phyloP scores from a whole-genome alignment of 2,329 filamentous ascomycete genomes.

The Ploettnerulaceae sp. region DNA sequence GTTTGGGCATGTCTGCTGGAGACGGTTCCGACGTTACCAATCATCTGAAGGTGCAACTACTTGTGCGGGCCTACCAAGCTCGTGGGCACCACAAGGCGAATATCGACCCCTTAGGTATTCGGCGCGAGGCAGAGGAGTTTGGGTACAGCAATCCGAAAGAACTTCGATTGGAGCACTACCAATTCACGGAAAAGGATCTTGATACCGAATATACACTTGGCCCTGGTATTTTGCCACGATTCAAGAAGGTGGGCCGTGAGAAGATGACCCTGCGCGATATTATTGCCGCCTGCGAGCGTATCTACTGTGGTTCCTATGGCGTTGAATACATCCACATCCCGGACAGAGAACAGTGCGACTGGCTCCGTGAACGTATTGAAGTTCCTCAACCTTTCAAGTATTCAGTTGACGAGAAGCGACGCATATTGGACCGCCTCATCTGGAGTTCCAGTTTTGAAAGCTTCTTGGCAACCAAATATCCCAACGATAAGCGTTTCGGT shows the following conservation, averaged over 20 bases:
- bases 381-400: constrained; percentile 95
- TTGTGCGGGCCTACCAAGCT: constrained; percentile 96
- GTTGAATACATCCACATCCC: constrained; percentile 99
- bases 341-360: constrained; percentile 95
- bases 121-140: constrained; percentile 77
- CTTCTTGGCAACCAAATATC: constrained; percentile 95
- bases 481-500: constrained; percentile 99
- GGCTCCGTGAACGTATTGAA: constrained; percentile 92
- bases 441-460: constrained; percentile 97
- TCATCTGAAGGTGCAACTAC: constrained; percentile 95
- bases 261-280: constrained; percentile 98
- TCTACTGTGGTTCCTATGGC: constrained; percentile 97
- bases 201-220: constrained; percentile 89
- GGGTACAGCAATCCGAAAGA: constrained; percentile 88
- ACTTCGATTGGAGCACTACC: constrained; percentile 87
- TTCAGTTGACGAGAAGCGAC: constrained; percentile 95
- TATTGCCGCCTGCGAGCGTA: constrained; percentile 83
- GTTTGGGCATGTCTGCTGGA: constrained; percentile 58
- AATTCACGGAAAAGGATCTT: constrained; percentile 90
- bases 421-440: constrained; percentile 94
- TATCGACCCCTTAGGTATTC: constrained; percentile 93
- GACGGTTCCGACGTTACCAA: constrained; percentile 82
- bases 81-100: constrained; percentile 97
- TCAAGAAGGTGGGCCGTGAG: constrained; percentile 79
- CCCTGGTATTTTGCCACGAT: constrained; percentile 90